Conservation (phyloP, 106 monocot species). For the Dioscorea alata region DNA sequence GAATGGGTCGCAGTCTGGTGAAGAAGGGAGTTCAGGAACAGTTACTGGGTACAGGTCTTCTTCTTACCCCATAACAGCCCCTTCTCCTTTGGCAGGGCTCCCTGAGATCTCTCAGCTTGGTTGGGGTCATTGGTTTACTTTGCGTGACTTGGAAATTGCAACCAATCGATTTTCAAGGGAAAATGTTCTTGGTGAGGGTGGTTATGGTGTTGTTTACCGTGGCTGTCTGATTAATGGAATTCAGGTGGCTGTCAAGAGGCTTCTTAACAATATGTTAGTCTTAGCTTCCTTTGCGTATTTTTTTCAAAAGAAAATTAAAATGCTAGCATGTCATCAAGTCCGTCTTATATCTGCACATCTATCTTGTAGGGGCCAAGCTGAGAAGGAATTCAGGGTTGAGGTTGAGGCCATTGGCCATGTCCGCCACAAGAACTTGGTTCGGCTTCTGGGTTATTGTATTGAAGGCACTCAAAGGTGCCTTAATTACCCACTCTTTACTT, state of each 20-base stretch:
- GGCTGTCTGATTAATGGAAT: slow-evolving; percentile 31
- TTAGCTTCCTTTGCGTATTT: too few relatives aligned
- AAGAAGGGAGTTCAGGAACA: slow-evolving; percentile 20
- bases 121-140: slow-evolving; percentile 53
- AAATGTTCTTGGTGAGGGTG: slow-evolving; percentile 45
- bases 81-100: slow-evolving; percentile 25
- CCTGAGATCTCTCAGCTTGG: slow-evolving; percentile 42
- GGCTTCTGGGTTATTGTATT: slow-evolving; percentile 50
- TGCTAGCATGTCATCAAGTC: too few relatives aligned
- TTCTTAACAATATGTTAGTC: slow-evolving; percentile 55
- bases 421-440: slow-evolving; percentile 50
- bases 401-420: slow-evolving; percentile 60
- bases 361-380: slow-evolving; percentile 40
- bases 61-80: slow-evolving; percentile 7
- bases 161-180: slow-evolving; percentile 44
- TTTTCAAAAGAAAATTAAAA: too few relatives aligned
- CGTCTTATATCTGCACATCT: background rate
- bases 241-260: slow-evolving; percentile 45
- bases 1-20: slow-evolving; percentile 21
- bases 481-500: background rate
- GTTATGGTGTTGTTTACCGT: slow-evolving; percentile 42
- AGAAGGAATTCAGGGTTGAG: slow-evolving; percentile 53
- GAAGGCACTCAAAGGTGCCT: slow-evolving; percentile 48
- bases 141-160: slow-evolving; percentile 39
- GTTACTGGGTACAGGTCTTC: slow-evolving; percentile 2